A percentile compares a stretch with the other conserved stretches of the same genome.
Conservation (phyloP, 2,329 filamentous ascomycete species). For the Beauveria sp. region DNA sequence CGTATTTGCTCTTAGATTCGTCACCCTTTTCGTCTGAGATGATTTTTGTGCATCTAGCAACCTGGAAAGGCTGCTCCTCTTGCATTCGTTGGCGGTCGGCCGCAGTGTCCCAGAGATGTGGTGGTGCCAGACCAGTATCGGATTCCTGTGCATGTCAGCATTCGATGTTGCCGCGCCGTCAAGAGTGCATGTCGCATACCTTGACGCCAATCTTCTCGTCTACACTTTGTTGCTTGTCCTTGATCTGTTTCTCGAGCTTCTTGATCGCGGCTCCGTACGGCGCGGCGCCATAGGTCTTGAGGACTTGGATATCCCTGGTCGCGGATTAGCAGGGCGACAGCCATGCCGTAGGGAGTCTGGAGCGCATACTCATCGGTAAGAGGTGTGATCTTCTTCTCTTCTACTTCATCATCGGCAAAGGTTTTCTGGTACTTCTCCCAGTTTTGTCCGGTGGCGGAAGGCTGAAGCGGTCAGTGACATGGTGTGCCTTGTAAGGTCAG, state of each 20-base stretch:
- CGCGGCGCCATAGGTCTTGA: conserved; percentile 97
- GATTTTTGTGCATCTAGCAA: conserved; percentile 97
- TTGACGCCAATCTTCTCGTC: conserved; percentile 97
- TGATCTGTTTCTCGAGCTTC: conserved; percentile 98
- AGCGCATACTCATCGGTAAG: conserved; percentile 81
- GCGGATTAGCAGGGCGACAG: conserved; percentile 2
- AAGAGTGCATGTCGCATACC: conserved; percentile 31
- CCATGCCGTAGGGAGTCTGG: conserved; percentile 15
- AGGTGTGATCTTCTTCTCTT: conserved; percentile 99
- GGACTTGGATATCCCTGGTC: conserved; percentile 89
- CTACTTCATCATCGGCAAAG: conserved; percentile 91
- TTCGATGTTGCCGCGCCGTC: conserved; percentile 16
- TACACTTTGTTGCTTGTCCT: conserved; percentile 95
- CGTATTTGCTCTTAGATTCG: conserved; percentile 97
- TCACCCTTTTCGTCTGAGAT: conserved; percentile 92
- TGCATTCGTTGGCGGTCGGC: conserved; percentile 97
- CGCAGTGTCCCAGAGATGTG: conserved; percentile 97
- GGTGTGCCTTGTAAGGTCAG: not conserved
- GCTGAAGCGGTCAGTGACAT: conserved; percentile 47
- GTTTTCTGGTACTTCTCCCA: conserved; percentile 99
- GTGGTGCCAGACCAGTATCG: conserved; percentile 94
- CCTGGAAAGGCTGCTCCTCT: conserved; percentile 95
- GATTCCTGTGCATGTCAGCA: conserved; percentile 61
- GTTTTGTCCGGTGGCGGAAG: conserved; percentile 84
- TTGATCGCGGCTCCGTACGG: conserved; percentile 91